Evolutionary conservation across 192 early-diverging fungal species (phyloP).

Genomic region (Backusella australiensis): DNA sequence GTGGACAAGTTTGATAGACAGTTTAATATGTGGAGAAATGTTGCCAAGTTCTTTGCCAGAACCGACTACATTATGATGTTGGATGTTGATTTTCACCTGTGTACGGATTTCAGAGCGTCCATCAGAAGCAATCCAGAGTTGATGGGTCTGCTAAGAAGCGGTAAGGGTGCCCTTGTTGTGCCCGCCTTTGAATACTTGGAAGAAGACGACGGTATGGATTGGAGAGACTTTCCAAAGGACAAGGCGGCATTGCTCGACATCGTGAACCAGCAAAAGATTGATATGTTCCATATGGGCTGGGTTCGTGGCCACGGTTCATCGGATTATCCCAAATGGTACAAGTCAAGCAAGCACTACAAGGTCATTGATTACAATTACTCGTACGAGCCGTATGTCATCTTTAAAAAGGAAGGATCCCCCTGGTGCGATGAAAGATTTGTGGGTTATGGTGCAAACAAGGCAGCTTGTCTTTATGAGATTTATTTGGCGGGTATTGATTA

Average conservation of each 20-base stretch:
- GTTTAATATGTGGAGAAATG: conserved; percentile 67
- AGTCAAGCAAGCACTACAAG: conserved; percentile 43
- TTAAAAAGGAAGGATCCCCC: conserved; percentile 48
- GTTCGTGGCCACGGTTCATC: conserved; percentile 57
- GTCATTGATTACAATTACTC: conserved; percentile 53
- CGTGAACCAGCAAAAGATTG: conserved; percentile 45
- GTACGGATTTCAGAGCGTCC: conserved; percentile 48
- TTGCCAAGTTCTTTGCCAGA: conserved; percentile 60
- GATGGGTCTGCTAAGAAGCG: conserved; percentile 43
- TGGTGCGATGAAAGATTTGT: conserved; percentile 64
- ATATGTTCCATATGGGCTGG: conserved; percentile 56
- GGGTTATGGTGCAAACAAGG: conserved; percentile 64
- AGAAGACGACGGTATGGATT: conserved; percentile 52
- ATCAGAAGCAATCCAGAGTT: conserved; percentile 32
- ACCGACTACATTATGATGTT: conserved; percentile 60
- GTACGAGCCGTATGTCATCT: conserved; percentile 62
- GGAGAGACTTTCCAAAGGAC: conserved; percentile 45
- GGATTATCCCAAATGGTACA: conserved; percentile 54
- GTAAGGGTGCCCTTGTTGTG: conserved; percentile 52
- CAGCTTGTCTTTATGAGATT: conserved; percentile 59
- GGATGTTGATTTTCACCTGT: conserved; percentile 61
- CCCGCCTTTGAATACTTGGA: conserved; percentile 59
- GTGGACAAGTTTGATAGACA: conserved; percentile 59
- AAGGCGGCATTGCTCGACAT: conserved; percentile 43
- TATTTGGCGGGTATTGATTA: conserved; percentile 59